Conservation (phyloP, 495 filamentous ascomycete genomes). For the Xylaria palmicola region DNA sequence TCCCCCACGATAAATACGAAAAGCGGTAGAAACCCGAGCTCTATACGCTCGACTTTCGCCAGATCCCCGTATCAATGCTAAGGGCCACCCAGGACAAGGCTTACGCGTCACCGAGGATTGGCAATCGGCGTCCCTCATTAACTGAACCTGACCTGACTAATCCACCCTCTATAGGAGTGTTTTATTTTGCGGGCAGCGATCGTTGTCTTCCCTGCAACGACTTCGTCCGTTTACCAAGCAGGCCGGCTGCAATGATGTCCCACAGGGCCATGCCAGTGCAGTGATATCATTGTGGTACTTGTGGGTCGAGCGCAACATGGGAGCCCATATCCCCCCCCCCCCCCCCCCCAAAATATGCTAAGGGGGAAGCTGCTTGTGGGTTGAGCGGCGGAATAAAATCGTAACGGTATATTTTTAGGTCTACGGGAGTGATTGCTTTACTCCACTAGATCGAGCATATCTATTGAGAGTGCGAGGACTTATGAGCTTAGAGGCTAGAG, state of each 20-base stretch:
- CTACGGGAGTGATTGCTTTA: background rate
- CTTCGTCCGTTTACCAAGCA: constrained; percentile 17
- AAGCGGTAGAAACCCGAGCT: constrained; percentile 9
- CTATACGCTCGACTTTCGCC: constrained; percentile 6
- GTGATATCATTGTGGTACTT: background rate
- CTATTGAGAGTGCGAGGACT: too few species aligned
- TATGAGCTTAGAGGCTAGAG: too few species aligned
- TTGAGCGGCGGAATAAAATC: too few species aligned
- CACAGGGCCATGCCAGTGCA: constrained; percentile 8
- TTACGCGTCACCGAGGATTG: constrained; percentile 15
- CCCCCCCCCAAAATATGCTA: too few species aligned
- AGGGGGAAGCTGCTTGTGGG: too few species aligned
- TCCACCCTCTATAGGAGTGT: constrained; percentile 22
- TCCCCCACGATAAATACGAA: background rate
- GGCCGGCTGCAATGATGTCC: background rate
- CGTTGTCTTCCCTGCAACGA: constrained; percentile 23
- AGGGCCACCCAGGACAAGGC: background rate
- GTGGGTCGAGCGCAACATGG: background rate
- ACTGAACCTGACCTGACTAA: background rate
- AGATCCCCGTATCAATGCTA: background rate
- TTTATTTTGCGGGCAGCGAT: constrained; percentile 26
- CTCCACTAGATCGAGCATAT: background rate
- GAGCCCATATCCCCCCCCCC: too few species aligned
- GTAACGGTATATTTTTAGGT: background rate
- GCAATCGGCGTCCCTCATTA: constrained; percentile 22